phyloP scores from a whole-genome alignment of 1,284 basidiomycete genomes.

The Austroboletus rostrupii region DNA sequence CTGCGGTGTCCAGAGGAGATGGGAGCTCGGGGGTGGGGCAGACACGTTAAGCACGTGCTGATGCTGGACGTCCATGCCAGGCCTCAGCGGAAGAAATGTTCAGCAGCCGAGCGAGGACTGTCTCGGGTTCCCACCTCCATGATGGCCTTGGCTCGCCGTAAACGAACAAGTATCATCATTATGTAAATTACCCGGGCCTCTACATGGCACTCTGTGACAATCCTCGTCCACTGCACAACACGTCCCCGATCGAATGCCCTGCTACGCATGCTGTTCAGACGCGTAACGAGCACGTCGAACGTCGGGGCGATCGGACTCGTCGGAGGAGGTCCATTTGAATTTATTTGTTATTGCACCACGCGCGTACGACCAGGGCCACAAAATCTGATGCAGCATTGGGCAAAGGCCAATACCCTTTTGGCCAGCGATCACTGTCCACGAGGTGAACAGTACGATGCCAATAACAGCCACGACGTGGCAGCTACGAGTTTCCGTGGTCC shows the following conservation, averaged over 20 bases:
- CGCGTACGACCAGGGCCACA: conserved; percentile 21
- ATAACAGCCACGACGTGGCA: conserved; percentile 12
- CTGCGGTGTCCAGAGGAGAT: neutral
- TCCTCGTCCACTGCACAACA: no score
- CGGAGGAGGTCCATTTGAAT: neutral
- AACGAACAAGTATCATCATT: neutral
- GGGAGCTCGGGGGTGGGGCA: neutral
- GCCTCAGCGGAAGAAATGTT: neutral
- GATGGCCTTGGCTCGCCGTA: neutral
- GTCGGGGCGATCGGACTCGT: neutral
- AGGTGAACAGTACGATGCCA: conserved; percentile 13
- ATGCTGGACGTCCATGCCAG: neutral
- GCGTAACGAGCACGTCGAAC: neutral
- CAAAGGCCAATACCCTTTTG: conserved; percentile 12
- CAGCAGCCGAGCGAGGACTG: neutral
- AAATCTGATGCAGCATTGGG: conserved; percentile 4
- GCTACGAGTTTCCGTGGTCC: neutral
- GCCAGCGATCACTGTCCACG: conserved; percentile 16
- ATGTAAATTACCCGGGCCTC: neutral
- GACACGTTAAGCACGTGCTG: neutral
- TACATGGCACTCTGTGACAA: no score
- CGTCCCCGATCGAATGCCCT: neutral
- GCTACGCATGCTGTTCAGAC: neutral
- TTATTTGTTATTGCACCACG: neutral
- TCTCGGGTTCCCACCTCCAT: neutral